These are phyloP conservation scores for Aspergillus bertholletiae DNA, from an alignment of 495 filamentous ascomycete genomes.

Conservation along the genomic window DNA sequence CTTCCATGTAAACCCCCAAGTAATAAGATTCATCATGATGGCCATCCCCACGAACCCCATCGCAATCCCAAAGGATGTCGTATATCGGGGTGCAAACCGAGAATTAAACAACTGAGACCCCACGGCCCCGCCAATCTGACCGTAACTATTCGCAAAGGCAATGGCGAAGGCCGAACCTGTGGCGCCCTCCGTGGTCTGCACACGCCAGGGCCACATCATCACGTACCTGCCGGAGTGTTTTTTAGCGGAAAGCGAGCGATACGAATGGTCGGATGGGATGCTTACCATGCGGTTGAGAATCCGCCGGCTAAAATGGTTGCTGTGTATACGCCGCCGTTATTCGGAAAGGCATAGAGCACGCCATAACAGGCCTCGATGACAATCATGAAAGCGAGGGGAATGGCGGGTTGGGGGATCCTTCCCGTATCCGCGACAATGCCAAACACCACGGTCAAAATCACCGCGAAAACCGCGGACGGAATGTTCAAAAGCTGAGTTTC, in stretches of 20 bases:
- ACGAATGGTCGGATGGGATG: constrained; percentile 2
- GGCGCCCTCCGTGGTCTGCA: constrained; percentile 38
- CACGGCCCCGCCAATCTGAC: constrained; percentile 36
- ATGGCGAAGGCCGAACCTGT: constrained; percentile 45
- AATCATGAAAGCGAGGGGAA: constrained; percentile 35
- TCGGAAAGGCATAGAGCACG: constrained; percentile 38
- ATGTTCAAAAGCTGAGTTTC: constrained; percentile 34
- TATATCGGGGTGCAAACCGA: constrained; percentile 29
- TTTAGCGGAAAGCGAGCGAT: background rate
- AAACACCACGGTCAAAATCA: constrained; percentile 28
- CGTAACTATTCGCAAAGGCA: constrained; percentile 39
- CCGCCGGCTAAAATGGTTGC: constrained; percentile 29
- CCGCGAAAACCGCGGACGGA: constrained; percentile 25
- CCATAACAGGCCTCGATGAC: constrained; percentile 38
- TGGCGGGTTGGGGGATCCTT: constrained; percentile 32
- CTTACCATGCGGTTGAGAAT: constrained; percentile 32
- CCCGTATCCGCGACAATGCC: constrained; percentile 38
- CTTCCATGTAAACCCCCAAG: constrained; percentile 21
- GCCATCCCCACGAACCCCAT: constrained; percentile 28
- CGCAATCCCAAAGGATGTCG: constrained; percentile 26
- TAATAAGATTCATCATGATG: constrained; percentile 16
- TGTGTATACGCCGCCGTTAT: constrained; percentile 34
- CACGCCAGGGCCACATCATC: constrained; percentile 33
- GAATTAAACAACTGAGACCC: constrained; percentile 32
- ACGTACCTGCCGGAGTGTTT: constrained; percentile 26